Base-by-base conservation (phyloP, 73 alveolate genomes). In the Tetrahymena malaccensis region DNA sequence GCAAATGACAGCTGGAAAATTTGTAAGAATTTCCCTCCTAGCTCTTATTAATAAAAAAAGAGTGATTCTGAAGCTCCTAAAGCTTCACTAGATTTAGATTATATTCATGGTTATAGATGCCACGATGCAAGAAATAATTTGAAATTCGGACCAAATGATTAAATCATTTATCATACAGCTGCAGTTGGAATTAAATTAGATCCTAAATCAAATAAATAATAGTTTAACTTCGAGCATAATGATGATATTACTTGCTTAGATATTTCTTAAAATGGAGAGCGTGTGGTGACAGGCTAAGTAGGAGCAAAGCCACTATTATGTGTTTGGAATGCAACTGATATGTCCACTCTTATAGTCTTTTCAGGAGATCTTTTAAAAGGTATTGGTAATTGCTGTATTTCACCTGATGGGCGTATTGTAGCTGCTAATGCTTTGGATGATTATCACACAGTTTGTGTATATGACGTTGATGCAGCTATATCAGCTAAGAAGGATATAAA, bases 81-180 rank as follows among this genome's bases (percentile, higher is more conserved):
- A 96, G 99, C 99, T 4, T 96, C 96, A 83, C 89, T 98, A 93
- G 98, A 98, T 83, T 96, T 99, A 94, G 99, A 99, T 95, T 98
- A 98, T 97, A 98, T 99, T 55, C 98, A 98, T 97, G 99, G 99
- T 35, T 99, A 99, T 97, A 96, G 99, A 96, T 99, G 99, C 95
- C 99, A 99, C 96, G 99, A 99, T 98, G 98, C 99, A 21, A 97
- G 99, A 97, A 99, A 99, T 96, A 99, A 99, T 96, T 96, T 99
- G 85, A 96, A 98, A 96, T 99, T 98, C 96, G 97, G 98, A 25
- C 94, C 85, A 21, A 96, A 94, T 83, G 99, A 98, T 34, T 94
- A 98, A 34, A 96, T 99, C 70, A 99, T 98, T 55, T 99, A 98
- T 96, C 99, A 99, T 97, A 98, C 99, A 33, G 99, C 99, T 84